Evolutionary conservation across 2,329 filamentous ascomycete species (phyloP), one percentile per base, ranked within the genome.

Genomic region (Dryadomyces quercus-mongolicae): DNA sequence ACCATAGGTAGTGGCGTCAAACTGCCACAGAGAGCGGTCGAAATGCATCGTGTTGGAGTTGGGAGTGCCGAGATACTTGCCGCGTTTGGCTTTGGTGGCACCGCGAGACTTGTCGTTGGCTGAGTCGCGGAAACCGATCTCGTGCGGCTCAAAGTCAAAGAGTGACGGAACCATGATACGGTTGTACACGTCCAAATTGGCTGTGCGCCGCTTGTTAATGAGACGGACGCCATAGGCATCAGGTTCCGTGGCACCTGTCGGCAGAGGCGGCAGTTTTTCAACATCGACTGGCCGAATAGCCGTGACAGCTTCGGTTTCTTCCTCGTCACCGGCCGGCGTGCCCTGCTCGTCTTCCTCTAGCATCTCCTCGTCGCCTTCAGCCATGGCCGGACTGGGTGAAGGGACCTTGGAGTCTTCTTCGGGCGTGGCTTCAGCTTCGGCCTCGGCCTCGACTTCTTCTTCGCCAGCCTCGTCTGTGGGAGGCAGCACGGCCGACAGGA

Each of bases 121-220:
- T 4, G 76, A 78, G 60, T 82, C 79, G 21, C 76, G 72, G 63
- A 80, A 82, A 15, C 79, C 79, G 57, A 82, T 82, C 61, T 82
- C 77, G 55, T 73, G 68, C 9, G 74, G 67, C 42, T 76, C 70
- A 54, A 73, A 81, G 52, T 71, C 66, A 57, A 75, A 76, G 0
- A 71, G 59, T 7, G 67, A 67, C 12, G 77, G 77, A 46, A 79
- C 66, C 61, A 81, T 72, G 54, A 81, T 72, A 25, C 75, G 77
- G 60, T 78, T 80, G 61, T 74, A 72, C 25, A 70, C 64, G 40
- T 63, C 61, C n/a, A 62, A 63, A 51, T 70, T 69, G 34, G 65
- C 66, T 5, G 68, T 70, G 57, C 67, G 64, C 43, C 65, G 58
- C 56, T 66, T 66, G 43, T 67, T 70, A 51, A 77, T 71, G 12